Percentiles rank a stretch among this genome's conserved stretches.
Evolutionary conservation across 2,329 filamentous ascomycete genomes (phyloP).

Genomic region (Stenocarpella maydis): DNA sequence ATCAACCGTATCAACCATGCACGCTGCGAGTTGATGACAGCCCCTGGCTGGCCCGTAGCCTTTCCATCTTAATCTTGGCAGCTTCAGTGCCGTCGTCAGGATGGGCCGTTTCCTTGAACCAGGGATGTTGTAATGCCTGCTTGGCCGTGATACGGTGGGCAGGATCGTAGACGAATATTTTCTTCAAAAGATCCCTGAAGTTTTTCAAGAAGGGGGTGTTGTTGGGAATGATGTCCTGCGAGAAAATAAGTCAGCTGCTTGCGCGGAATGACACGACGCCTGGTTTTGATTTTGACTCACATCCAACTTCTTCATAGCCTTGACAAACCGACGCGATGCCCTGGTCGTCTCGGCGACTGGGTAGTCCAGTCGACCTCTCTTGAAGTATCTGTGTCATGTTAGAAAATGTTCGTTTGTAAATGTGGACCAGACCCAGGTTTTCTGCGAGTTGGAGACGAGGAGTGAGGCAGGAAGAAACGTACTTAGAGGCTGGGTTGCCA

Average conservation of each 20-base stretch:
- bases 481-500: conserved; percentile 72
- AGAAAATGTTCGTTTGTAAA: conserved; percentile 37
- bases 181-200: conserved; percentile 70
- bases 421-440: too few relatives aligned
- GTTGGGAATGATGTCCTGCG: conserved; percentile 70
- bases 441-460: background rate
- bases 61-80: conserved; percentile 67
- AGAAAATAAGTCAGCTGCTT: conserved; percentile 36
- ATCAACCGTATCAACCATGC: conserved; percentile 29
- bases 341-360: conserved; percentile 69
- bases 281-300: conserved; percentile 54
- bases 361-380: conserved; percentile 71
- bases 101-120: conserved; percentile 70
- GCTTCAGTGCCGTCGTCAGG: conserved; percentile 75
- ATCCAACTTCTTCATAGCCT: conserved; percentile 74
- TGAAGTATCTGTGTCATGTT: conserved; percentile 66
- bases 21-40: conserved; percentile 37
- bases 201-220: conserved; percentile 67
- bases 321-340: conserved; percentile 72
- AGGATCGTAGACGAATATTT: conserved; percentile 75
- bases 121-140: conserved; percentile 70
- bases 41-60: conserved; percentile 54
- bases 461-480: conserved; percentile 35
- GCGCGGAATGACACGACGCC: background rate
- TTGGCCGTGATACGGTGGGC: conserved; percentile 71